Percentiles rank a stretch among this genome's conserved stretches.
phyloP scores from a whole-genome alignment of 2,329 filamentous ascomycete species.

The Arthrobotrys musiformis region DNA sequence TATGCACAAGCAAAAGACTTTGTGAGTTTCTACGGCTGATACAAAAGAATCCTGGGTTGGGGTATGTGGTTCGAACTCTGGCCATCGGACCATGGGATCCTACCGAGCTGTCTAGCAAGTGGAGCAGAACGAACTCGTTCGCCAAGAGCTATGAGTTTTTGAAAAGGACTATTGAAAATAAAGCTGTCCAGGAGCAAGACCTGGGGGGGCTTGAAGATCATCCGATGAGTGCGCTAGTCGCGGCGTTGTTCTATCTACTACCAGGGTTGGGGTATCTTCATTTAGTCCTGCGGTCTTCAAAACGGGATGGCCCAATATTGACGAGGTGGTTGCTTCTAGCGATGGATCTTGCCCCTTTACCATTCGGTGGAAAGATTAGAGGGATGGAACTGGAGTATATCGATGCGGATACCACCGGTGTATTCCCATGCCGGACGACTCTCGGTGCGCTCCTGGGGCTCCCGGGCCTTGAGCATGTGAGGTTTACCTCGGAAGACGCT shows the following conservation, averaged over 20 bases:
- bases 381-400: slow-evolving; percentile 29
- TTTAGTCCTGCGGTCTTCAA: slow-evolving; percentile 1
- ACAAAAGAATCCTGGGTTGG: slow-evolving; percentile 22
- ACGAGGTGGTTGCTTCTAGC: slow-evolving; percentile 39
- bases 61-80: slow-evolving; percentile 7
- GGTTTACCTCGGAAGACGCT: slow-evolving; percentile 9
- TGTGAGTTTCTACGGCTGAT: slow-evolving; percentile 13
- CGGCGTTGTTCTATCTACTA: slow-evolving; percentile 24
- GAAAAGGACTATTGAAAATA: slow-evolving; percentile 6
- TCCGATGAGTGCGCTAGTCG: slow-evolving; percentile 10
- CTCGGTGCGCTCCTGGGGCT: slow-evolving; percentile 15
- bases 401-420: neutral
- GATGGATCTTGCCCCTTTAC: slow-evolving; percentile 36
- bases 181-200: slow-evolving; percentile 17
- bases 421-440: slow-evolving; percentile 17
- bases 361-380: slow-evolving; percentile 14
- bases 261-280: slow-evolving; percentile 13
- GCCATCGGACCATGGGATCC: slow-evolving; percentile 31
- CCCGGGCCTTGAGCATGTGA: slow-evolving; percentile 16
- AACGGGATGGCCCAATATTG: neutral
- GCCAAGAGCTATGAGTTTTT: slow-evolving; percentile 16
- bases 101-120: neutral
- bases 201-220: slow-evolving; percentile 1
- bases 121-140: neutral
- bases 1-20: neutral